Evolutionary conservation across 31 red algal species (phyloP).

Genomic region (Odonthalia washingtoniensis): DNA sequence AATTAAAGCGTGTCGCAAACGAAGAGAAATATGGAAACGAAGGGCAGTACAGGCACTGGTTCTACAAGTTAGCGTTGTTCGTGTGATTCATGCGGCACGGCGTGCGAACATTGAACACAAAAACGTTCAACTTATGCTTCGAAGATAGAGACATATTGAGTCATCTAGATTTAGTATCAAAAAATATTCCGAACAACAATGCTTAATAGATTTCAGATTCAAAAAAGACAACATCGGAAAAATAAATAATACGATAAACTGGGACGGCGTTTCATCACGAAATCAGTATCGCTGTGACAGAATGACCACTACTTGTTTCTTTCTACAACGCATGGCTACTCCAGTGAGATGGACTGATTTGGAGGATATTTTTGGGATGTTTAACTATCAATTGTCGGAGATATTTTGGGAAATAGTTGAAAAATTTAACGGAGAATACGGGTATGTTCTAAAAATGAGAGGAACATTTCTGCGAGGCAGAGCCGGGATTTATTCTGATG

Average conservation of each 20-base stretch:
- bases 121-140: neutral
- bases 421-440: neutral
- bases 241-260: neutral
- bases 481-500: too few species aligned
- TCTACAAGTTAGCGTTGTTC: neutral
- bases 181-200: neutral
- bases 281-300: neutral
- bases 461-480: neutral
- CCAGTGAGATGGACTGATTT: neutral
- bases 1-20: too few species aligned
- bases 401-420: constrained; percentile 32
- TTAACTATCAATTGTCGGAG: neutral
- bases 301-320: neutral
- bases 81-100: neutral
- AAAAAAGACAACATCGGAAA: neutral
- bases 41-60: neutral
- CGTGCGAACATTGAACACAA: neutral
- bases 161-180: neutral
- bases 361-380: constrained; percentile 17
- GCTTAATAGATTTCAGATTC: neutral
- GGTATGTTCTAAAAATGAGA: neutral
- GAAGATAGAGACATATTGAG: neutral
- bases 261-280: neutral
- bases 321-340: neutral
- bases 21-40: neutral